These are phyloP conservation scores for Euphorbia peplus DNA, from an alignment of 345 rosid genomes.

Conservation along the genomic window DNA sequence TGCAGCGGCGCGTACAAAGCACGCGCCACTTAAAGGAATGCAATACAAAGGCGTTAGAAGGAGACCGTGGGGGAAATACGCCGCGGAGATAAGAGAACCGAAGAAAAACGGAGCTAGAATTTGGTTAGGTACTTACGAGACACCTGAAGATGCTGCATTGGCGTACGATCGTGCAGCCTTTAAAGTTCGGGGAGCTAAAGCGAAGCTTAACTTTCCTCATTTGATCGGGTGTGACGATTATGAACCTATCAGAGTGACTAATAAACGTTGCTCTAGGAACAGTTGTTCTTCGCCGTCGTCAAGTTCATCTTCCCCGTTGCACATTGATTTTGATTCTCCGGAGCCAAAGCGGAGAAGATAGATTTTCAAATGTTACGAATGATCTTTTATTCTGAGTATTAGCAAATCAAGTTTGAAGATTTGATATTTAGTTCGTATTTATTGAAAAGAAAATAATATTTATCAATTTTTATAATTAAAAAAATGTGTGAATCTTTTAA, in stretches of 20 bases:
- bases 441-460: too few species aligned
- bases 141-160: not conserved
- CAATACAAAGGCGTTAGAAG: not conserved
- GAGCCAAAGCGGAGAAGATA: not conserved
- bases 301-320: not conserved
- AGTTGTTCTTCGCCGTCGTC: not conserved
- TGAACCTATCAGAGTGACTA: not conserved
- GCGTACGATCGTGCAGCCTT: not conserved
- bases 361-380: too few species aligned
- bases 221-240: not conserved
- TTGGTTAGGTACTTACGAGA: not conserved
- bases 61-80: not conserved
- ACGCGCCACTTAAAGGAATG: not conserved
- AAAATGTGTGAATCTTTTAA: too few species aligned
- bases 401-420: too few species aligned
- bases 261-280: not conserved
- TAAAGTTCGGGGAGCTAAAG: not conserved
- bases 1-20: too few species aligned
- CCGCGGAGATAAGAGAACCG: not conserved
- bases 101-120: not conserved
- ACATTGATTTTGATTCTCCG: not conserved
- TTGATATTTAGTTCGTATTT: too few species aligned
- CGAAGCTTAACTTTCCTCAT: not conserved
- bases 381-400: too few species aligned
- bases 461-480: too few species aligned